Percentiles rank a stretch among this genome's conserved stretches.
phyloP scores from a whole-genome alignment of 2,329 filamentous ascomycete species.

The Paraphoma sp. region DNA sequence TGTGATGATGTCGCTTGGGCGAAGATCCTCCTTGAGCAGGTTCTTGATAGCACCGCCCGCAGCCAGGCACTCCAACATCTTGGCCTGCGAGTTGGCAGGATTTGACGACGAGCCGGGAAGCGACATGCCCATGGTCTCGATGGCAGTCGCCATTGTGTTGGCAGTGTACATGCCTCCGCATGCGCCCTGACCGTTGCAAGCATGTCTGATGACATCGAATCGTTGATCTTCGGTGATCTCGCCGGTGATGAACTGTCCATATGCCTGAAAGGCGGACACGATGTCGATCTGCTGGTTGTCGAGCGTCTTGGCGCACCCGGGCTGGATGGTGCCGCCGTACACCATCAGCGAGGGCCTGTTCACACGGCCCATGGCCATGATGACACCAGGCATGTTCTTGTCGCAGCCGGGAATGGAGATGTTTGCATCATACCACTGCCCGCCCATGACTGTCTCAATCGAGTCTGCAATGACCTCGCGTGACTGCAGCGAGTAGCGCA shows the following conservation, averaged over 20 bases:
- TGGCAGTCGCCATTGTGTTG: slow-evolving; percentile 66
- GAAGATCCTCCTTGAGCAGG: slow-evolving; percentile 58
- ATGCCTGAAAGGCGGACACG: slow-evolving; percentile 82
- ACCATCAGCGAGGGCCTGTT: slow-evolving; percentile 95
- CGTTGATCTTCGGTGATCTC: slow-evolving; percentile 83
- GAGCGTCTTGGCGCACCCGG: slow-evolving; percentile 80
- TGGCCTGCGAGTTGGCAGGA: slow-evolving; percentile 58
- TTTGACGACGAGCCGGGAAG: slow-evolving; percentile 60
- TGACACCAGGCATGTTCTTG: slow-evolving; percentile 95
- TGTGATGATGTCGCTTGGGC: slow-evolving; percentile 58
- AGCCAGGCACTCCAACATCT: slow-evolving; percentile 58
- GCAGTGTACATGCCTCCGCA: slow-evolving; percentile 95
- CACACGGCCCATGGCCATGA: slow-evolving; percentile 89
- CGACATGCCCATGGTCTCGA: slow-evolving; percentile 59
- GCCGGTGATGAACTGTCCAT: slow-evolving; percentile 70
- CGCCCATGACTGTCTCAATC: slow-evolving; percentile 91
- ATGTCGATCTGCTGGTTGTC: slow-evolving; percentile 82
- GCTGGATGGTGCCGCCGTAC: slow-evolving; percentile 89
- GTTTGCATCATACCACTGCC: slow-evolving; percentile 90
- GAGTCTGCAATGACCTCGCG: slow-evolving; percentile 93
- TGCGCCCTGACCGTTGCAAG: slow-evolving; percentile 79
- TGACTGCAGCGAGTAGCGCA: slow-evolving; percentile 91
- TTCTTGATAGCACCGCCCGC: slow-evolving; percentile 59
- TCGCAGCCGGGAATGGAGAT: slow-evolving; percentile 94
- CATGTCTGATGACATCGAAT: slow-evolving; percentile 82